Conservation (phyloP, 305 asterid species). For the Solanum hybrid region DNA sequence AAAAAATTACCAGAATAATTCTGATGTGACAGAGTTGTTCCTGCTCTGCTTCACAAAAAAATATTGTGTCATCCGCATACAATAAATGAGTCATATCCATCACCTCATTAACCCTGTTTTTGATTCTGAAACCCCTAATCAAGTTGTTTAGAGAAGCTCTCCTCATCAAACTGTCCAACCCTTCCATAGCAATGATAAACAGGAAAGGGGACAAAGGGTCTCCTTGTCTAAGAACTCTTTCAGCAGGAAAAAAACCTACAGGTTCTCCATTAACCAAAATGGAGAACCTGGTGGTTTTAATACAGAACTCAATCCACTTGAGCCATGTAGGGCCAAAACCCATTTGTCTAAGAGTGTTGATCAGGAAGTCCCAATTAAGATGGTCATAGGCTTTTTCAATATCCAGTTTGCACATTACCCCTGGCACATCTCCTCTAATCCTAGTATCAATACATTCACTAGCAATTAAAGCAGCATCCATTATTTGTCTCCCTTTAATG, state of each 20-base stretch:
- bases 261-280: no score
- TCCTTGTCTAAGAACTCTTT: not conserved
- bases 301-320: no score
- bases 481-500: not conserved
- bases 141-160: not conserved
- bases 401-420: not conserved
- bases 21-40: no score
- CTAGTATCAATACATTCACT: not conserved
- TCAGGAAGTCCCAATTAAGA: no score
- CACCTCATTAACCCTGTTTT: not conserved
- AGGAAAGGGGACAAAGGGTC: not conserved
- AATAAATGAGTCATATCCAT: not conserved
- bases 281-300: no score
- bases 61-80: not conserved
- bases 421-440: not conserved
- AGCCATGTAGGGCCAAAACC: no score
- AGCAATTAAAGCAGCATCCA: not conserved
- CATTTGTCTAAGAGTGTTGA: no score
- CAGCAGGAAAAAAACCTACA: not conserved
- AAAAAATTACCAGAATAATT: no score
- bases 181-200: not conserved
- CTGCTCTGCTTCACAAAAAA: no score
- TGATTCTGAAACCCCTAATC: not conserved
- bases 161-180: not conserved
- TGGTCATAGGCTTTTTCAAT: no score